Base-by-base conservation (phyloP, 164 flowering plant genomes). In the Liquidambar formosana region DNA sequence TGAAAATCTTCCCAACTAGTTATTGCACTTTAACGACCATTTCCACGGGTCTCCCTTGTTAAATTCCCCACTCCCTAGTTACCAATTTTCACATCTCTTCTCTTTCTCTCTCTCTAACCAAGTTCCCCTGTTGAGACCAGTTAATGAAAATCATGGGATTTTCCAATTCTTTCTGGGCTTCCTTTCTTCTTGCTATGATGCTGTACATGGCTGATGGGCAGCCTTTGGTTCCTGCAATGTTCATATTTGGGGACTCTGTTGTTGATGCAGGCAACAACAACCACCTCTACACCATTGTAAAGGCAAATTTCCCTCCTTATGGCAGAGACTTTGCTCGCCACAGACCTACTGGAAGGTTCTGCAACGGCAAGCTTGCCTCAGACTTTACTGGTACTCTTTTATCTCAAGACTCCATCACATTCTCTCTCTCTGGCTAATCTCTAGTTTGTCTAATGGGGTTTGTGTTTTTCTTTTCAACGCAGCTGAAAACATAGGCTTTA, bases 231-330 rank as follows among this genome's bases (percentile, higher is more conserved):
- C 90, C 93, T 12, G 90, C 90, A 58, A 38, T 89, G 75, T 78
- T 86, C 79, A 61, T 83, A 46, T 91, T 91, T 75, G 96, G 96
- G 18, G 96, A 91, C 78, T 89, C 96, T 1, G 77, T 81, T 4
- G 84, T 79, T 19, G 97, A 92, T 78, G 91, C 69, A 1, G 97
- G 97, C 18, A 92, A 90, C 75, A 90, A 92, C 77, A 92, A 90
- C 67, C 44, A 83, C 47, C 76, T 87, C 0, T 10, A 66, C 67
- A 88, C 95, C 52, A 54, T 85, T 28, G 75, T 88, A 0, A 92
- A 90, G 73, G 77, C 93, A 1, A 80, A 92, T 67, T 87, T 80
- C 80, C 80, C 65, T 51, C 97, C 97, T 43, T 82, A 92, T 74
- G 97, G 97, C 23, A 80, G 94, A 66, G 97, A 92, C 73, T 88